A percentile compares a stretch with the other conserved stretches of the same genome.
These are phyloP conservation scores for Eimeria zaria DNA, from an alignment of 169 alveolate species.

Conservation along the genomic window DNA sequence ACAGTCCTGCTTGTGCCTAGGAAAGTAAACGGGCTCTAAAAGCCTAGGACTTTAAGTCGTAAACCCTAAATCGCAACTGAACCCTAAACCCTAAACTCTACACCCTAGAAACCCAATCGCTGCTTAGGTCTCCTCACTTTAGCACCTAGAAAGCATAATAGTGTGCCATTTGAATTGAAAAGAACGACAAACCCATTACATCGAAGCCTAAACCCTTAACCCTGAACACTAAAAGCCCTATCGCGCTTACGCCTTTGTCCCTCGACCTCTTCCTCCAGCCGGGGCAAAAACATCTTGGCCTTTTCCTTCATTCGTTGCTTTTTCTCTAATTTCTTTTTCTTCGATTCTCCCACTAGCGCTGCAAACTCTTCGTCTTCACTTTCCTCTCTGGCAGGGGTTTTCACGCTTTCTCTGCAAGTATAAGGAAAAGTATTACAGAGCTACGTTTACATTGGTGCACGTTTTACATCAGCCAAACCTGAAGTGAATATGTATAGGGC, in stretches of 20 bases:
- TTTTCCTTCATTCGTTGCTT: constrained; percentile 71
- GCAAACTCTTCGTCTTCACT: constrained; percentile 70
- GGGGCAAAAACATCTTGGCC: constrained; percentile 53
- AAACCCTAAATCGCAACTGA: too few species aligned
- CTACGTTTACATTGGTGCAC: not conserved
- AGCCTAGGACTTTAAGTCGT: too few species aligned
- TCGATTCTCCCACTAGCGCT: constrained; percentile 50
- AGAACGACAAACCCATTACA: too few species aligned
- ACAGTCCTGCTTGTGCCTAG: not conserved
- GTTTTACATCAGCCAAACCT: not conserved
- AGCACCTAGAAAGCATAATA: too few species aligned
- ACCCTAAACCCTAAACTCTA: not conserved
- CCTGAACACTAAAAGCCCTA: not conserved
- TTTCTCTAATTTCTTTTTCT: constrained; percentile 32
- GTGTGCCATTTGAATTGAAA: not conserved
- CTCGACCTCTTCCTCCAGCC: constrained; percentile 41
- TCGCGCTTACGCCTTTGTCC: constrained; percentile 75
- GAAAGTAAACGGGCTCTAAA: not conserved
- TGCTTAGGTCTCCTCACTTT: too few species aligned
- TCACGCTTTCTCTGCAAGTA: not conserved
- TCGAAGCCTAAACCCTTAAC: not conserved
- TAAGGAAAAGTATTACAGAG: not conserved
- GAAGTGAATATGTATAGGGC: not conserved
- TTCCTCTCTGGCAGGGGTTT: not conserved
- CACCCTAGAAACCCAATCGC: not conserved